A percentile compares a stretch with the other conserved stretches of the same genome.
Conservation (phyloP, 2,329 filamentous ascomycete genomes). For the Graphium sp. region DNA sequence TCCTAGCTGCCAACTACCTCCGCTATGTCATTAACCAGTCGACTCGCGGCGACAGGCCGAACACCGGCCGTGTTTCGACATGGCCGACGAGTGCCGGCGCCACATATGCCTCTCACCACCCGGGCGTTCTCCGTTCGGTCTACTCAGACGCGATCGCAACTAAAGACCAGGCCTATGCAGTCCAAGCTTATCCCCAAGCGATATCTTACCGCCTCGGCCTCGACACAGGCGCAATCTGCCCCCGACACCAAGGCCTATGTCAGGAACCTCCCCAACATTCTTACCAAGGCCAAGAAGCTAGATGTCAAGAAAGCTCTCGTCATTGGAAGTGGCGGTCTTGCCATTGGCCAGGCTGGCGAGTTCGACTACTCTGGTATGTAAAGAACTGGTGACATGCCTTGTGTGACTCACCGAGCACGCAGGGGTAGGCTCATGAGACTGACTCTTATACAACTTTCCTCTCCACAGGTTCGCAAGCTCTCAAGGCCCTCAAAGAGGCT, state of each 20-base stretch:
- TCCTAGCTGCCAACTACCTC: not conserved
- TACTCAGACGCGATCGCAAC: constrained; percentile 2
- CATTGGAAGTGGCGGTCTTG: constrained; percentile 86
- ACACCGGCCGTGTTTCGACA: constrained; percentile 40
- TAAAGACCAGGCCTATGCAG: constrained; percentile 9
- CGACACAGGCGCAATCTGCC: constrained; percentile 42
- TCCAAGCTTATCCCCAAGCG: constrained; percentile 23
- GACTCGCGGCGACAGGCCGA: constrained; percentile 37
- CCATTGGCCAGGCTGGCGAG: constrained; percentile 94
- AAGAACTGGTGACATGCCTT: no score
- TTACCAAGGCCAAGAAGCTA: constrained; percentile 60
- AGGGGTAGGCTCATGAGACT: no score
- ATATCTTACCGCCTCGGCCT: constrained; percentile 24
- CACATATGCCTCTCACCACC: constrained; percentile 18
- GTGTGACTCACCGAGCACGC: no score
- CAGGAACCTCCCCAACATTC: constrained; percentile 70
- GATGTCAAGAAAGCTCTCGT: constrained; percentile 96
- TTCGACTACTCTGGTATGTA: constrained; percentile 92
- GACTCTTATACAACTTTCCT: constrained; percentile 7
- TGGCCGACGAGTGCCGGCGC: constrained; percentile 26
- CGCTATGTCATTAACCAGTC: constrained; percentile 17
- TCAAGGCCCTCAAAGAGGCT: constrained; percentile 94
- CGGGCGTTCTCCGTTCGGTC: constrained; percentile 3
- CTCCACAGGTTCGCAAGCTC: constrained; percentile 67
- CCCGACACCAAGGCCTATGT: constrained; percentile 78